Conservation (phyloP, 768 basidiomycete genomes). For the Mycena alexandri region DNA sequence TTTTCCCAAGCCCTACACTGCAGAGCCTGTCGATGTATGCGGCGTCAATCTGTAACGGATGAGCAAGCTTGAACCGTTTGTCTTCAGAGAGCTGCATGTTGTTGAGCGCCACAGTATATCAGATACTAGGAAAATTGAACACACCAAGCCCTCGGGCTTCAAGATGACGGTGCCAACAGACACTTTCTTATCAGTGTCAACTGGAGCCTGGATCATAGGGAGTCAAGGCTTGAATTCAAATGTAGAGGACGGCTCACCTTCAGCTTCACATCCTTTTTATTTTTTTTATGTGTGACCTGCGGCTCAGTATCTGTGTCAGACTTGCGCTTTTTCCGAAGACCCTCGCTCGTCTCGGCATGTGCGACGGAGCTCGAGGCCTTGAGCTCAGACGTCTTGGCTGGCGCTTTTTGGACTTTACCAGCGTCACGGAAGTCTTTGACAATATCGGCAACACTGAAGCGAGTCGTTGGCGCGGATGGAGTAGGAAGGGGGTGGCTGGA, state of each 20-base stretch:
- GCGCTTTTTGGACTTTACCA: neutral
- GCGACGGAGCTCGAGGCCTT: neutral
- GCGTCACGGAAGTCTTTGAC: neutral
- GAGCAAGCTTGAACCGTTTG: neutral
- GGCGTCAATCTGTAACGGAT: neutral
- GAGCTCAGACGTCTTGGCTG: neutral
- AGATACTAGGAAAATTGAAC: neutral
- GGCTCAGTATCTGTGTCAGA: neutral
- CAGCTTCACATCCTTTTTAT: neutral
- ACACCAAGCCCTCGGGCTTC: neutral
- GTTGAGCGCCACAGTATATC: neutral
- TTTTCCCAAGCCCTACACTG: neutral
- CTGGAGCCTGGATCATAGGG: neutral
- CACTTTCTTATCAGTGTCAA: neutral
- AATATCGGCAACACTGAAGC: neutral
- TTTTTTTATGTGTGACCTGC: neutral
- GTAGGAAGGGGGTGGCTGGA: neutral
- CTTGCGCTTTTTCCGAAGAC: slow-evolving; percentile 1
- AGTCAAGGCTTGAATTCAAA: neutral
- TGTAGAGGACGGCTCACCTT: neutral
- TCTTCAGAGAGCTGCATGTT: neutral
- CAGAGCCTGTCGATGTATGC: neutral
- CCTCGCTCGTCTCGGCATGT: neutral
- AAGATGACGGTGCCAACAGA: neutral
- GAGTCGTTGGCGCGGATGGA: neutral